These are phyloP conservation scores for Adansonia gregorii DNA, from an alignment of 441 rosid genomes.

Conservation along the genomic window DNA sequence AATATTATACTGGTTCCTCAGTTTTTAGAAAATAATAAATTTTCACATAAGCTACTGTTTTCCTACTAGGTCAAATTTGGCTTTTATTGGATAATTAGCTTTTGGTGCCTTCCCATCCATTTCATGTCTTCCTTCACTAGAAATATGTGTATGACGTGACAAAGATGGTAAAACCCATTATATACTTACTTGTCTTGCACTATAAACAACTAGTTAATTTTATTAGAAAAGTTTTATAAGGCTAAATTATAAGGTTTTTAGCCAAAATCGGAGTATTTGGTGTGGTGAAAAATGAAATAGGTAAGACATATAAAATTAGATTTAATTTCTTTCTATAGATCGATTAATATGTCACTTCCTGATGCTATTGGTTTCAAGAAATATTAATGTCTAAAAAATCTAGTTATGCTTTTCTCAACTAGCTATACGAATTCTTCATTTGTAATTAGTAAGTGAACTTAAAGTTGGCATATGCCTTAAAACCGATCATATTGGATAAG, in stretches of 20 bases:
- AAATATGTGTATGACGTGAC: neutral
- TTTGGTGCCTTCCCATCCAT: neutral
- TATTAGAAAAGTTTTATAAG: neutral
- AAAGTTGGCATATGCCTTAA: neutral
- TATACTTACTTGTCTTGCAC: neutral
- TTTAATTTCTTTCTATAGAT: neutral
- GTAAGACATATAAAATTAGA: neutral
- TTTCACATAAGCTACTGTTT: neutral
- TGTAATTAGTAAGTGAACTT: neutral
- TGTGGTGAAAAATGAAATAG: neutral
- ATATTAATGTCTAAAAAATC: neutral
- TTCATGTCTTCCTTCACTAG: neutral
- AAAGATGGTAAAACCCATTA: neutral
- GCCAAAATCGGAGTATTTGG: neutral
- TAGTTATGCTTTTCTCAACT: neutral
- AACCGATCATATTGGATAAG: neutral
- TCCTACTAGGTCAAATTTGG: neutral
- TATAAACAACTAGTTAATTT: neutral
- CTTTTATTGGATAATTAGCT: too few relatives aligned
- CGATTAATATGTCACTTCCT: neutral
- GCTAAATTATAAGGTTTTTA: neutral
- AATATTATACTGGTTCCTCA: neutral
- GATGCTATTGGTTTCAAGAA: neutral
- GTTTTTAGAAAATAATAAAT: neutral
- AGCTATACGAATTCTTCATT: neutral